Evolutionary conservation across 768 basidiomycete species (phyloP), one percentile per base, ranked within the genome.

Genomic region (Suillus spraguei): DNA sequence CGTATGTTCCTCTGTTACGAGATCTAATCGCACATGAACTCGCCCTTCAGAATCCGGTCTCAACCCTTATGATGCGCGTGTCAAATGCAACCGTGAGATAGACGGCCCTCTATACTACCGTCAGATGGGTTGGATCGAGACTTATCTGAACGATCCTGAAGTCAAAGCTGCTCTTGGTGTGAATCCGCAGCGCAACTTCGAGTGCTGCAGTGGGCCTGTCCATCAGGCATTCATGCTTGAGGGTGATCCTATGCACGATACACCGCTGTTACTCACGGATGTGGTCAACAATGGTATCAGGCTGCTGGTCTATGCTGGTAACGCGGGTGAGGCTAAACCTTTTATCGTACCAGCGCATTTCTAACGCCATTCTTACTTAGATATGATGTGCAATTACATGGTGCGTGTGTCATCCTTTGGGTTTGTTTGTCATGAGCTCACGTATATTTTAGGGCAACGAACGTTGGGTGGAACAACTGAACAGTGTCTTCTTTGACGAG

Each of bases 301-400:
- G 61, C 77, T 99, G 50, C 78, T 98, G 38, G 87, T 98, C 49
- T 99, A 97, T 71, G 94, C 95, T 63, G 95, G 92, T 22, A 89
- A 91, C 66, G 91, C 92, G 69, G 81, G 90, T 89, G 67, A 65
- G 85, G 54, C 11, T 35, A 17, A 28, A 28, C 10, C 2, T 61
- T 63, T 3, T 35, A 24, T 66, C 46, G 22, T 64, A 32, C 46
- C 7, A 46, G 28, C n/a, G 42, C 36, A 1, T 59, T 36, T 17
- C 72, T 66, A 66, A 70, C 68, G 46, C 67, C 39, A 33, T 65
- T 36, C 44, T 63, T 56, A n/a, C n/a, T n/a, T n/a, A 83, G 94
- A 95, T 74, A 86, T 88, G 81, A 90, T 93, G 90, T 96, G 94
- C 81, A 95, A 95, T 77, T 91, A 83, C 69, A n/a, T n/a, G n/a